Percentiles rank a stretch among this genome's conserved stretches.
phyloP scores from a whole-genome alignment of 106 monocot species.

The Apostasia shenzhenica region DNA sequence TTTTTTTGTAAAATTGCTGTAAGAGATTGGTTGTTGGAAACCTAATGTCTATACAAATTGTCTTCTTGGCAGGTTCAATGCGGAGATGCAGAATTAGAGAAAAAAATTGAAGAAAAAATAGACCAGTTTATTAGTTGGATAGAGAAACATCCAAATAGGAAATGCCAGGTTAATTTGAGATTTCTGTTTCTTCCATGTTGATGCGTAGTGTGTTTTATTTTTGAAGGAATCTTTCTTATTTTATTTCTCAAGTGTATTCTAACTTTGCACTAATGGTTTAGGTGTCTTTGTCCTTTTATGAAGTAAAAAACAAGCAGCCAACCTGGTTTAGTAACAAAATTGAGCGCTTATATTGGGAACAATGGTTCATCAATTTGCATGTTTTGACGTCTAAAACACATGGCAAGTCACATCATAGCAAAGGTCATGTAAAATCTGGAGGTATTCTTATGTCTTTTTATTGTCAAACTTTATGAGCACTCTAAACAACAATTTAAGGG shows the following conservation, averaged over 20 bases:
- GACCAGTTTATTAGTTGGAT: constrained; percentile 73
- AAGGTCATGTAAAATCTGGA: constrained; percentile 24
- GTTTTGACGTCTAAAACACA: constrained; percentile 47
- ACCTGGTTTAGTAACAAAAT: constrained; percentile 85
- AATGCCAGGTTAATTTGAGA: constrained; percentile 56
- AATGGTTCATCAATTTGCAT: constrained; percentile 87
- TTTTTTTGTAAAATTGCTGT: background rate
- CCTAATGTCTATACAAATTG: background rate
- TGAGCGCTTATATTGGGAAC: constrained; percentile 88
- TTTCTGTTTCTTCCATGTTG: no score
- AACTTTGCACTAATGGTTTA: constrained; percentile 16
- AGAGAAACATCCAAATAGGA: constrained; percentile 91
- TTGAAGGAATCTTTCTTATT: background rate
- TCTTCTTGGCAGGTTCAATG: constrained; percentile 67
- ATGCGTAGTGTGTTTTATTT: no score
- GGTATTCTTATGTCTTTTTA: constrained; percentile 37
- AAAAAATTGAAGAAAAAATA: constrained; percentile 93
- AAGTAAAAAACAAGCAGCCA: constrained; percentile 83
- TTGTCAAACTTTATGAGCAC: background rate
- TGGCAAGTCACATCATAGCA: constrained; percentile 45
- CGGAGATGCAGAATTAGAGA: constrained; percentile 79
- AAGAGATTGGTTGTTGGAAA: background rate
- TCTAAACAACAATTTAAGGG: no score
- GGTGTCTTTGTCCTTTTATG: constrained; percentile 86
- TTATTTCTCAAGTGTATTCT: constrained; percentile 1